Evolutionary conservation across 306 rosid species (phyloP).

Genomic region (Quercus suber): DNA sequence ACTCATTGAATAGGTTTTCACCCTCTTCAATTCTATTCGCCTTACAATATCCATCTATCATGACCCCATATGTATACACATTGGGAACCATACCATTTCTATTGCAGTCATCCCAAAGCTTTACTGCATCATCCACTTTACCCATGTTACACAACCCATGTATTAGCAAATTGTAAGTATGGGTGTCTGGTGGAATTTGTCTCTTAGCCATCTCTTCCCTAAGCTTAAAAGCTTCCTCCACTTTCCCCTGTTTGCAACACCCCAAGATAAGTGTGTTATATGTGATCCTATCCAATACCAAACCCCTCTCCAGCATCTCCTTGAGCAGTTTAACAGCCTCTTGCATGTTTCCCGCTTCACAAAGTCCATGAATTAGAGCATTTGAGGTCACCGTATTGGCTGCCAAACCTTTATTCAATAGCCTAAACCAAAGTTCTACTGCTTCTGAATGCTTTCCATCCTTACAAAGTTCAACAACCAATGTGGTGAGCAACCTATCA

Average conservation of each 20-base stretch:
- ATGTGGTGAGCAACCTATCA: conserved; percentile 55
- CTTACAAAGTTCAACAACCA: conserved; percentile 63
- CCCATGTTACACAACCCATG: conserved; percentile 54
- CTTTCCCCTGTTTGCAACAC: conserved; percentile 49
- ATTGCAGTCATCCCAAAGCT: conserved; percentile 52
- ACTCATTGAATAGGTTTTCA: conserved; percentile 39
- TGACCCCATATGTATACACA: conserved; percentile 60
- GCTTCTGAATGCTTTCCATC: conserved; percentile 54
- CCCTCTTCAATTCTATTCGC: conserved; percentile 57
- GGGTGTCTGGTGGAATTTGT: conserved; percentile 56
- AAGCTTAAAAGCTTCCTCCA: conserved; percentile 48
- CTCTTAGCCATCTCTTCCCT: conserved; percentile 53
- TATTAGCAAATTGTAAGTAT: conserved; percentile 60
- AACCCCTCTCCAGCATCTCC: conserved; percentile 55
- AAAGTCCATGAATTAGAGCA: conserved; percentile 67
- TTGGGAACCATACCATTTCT: conserved; percentile 49
- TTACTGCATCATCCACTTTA: conserved; percentile 47
- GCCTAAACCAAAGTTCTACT: conserved; percentile 60
- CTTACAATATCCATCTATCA: conserved; percentile 60
- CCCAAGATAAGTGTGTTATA: conserved; percentile 70
- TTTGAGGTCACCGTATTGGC: conserved; percentile 61
- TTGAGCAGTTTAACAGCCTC: conserved; percentile 34
- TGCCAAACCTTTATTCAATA: conserved; percentile 48
- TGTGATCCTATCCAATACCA: conserved; percentile 53
- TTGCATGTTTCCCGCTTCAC: conserved; percentile 45